phyloP scores from a whole-genome alignment of 805 yeast species.

The Candida sonorensis region DNA sequence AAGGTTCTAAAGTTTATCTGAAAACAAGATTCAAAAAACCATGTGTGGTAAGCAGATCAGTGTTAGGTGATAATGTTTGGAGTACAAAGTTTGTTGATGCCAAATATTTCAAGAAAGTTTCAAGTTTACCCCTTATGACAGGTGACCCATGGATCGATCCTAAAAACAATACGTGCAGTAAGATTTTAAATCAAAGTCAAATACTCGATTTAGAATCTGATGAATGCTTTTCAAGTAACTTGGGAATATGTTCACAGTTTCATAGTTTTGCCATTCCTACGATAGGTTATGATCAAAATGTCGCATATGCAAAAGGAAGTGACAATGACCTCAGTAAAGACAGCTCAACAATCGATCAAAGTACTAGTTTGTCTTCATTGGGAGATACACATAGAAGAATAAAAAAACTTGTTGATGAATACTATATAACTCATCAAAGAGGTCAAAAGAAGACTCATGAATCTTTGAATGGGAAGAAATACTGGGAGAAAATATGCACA shows the following conservation, averaged over 20 bases:
- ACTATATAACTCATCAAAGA: constrained; percentile 19
- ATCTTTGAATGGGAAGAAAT: constrained; percentile 22
- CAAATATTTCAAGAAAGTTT: constrained; percentile 41
- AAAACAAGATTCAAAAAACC: constrained; percentile 29
- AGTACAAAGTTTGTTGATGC: constrained; percentile 35
- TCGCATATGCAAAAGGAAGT: constrained; percentile 2
- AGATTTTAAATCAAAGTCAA: constrained; percentile 35
- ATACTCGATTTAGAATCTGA: constrained; percentile 34
- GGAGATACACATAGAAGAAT: constrained; percentile 24
- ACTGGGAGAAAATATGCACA: constrained; percentile 24
- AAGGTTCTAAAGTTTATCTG: constrained; percentile 2
- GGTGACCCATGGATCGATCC: constrained; percentile 39
- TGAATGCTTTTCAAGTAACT: constrained; percentile 32
- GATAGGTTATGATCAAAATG: constrained; percentile 9
- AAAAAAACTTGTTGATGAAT: constrained; percentile 23
- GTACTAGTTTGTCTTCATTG: too few species aligned
- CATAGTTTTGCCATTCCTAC: constrained; percentile 24
- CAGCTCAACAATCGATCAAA: too few species aligned
- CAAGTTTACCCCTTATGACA: constrained; percentile 36
- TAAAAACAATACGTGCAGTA: constrained; percentile 16
- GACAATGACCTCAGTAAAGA: too few species aligned
- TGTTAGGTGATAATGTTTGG: constrained; percentile 49
- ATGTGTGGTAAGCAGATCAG: constrained; percentile 22
- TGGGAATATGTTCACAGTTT: constrained; percentile 32
- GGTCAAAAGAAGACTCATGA: constrained; percentile 11